A percentile compares a stretch with the other conserved stretches of the same genome.
Conservation (phyloP, 192 early-diverging fungal genomes). For the Jimgerdemannia lactiflua region DNA sequence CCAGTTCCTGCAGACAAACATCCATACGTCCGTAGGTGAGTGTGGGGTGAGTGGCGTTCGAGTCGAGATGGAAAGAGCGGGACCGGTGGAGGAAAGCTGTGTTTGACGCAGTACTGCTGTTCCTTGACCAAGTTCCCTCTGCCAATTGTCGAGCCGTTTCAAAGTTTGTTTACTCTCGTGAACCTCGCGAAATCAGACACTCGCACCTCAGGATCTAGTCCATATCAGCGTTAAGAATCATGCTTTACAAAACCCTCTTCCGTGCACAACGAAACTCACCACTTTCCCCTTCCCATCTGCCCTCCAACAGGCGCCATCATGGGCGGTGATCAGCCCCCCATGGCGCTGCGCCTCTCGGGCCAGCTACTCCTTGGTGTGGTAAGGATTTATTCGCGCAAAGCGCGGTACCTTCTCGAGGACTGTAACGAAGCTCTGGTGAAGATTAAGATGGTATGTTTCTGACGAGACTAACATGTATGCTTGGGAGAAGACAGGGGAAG, state of each 20-base stretch:
- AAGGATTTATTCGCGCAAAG: slow-evolving; percentile 94
- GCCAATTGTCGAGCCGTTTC: neutral
- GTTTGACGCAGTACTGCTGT: neutral
- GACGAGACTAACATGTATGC: neutral
- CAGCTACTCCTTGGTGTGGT: slow-evolving; percentile 95
- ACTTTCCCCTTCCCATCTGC: slow-evolving; percentile 5
- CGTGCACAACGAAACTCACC: neutral
- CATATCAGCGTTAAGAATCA: neutral
- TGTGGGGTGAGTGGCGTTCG: slow-evolving; percentile 3
- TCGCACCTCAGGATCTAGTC: neutral
- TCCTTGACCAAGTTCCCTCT: neutral
- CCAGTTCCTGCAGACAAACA: slow-evolving; percentile 93
- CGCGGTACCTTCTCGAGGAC: slow-evolving; percentile 95
- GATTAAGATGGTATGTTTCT: slow-evolving; percentile 81
- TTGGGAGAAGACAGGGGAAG: no score
- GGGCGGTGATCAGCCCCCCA: slow-evolving; percentile 74
- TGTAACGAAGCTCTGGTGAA: slow-evolving; percentile 94
- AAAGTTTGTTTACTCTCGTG: neutral
- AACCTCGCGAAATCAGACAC: no score
- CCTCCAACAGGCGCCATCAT: slow-evolving; percentile 69
- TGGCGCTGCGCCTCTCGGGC: slow-evolving; percentile 93
- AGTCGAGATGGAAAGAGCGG: no score
- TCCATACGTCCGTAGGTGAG: slow-evolving; percentile 80
- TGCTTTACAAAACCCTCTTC: slow-evolving; percentile 7
- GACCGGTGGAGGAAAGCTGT: neutral